Conservation (phyloP, 768 basidiomycete species). For the Amanita subjunquillea region DNA sequence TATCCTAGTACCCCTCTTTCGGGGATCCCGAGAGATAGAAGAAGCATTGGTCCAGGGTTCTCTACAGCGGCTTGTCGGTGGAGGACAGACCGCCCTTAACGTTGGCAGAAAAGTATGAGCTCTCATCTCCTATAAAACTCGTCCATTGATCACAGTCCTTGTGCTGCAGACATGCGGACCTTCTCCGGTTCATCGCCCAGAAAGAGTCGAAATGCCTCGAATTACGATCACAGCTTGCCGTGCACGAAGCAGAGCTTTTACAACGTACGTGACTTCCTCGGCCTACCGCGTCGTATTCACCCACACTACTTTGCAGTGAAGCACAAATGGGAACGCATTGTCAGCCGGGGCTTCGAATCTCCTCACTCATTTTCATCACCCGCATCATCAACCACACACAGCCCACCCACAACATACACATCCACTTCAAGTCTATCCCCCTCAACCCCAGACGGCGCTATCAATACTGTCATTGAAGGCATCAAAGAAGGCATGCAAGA, state of each 20-base stretch:
- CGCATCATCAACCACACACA: constrained; percentile 7
- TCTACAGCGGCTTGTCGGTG: constrained; percentile 2
- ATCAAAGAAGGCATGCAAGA: constrained; percentile 59
- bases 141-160: background rate
- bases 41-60: constrained; percentile 15
- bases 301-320: constrained; percentile 40
- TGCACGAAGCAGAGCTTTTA: constrained; percentile 63
- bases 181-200: constrained; percentile 78
- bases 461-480: constrained; percentile 40
- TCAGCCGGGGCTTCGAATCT: constrained; percentile 47
- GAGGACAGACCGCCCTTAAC: constrained; percentile 37
- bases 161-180: constrained; percentile 55
- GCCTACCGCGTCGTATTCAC: background rate
- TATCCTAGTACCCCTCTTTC: background rate
- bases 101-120: constrained; percentile 57
- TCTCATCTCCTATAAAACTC: background rate
- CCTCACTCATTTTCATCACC: constrained; percentile 8
- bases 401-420: constrained; percentile 6
- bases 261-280: constrained; percentile 32
- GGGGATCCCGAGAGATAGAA: constrained; percentile 12
- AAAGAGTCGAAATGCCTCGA: constrained; percentile 82
- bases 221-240: constrained; percentile 59
- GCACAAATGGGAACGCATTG: constrained; percentile 76
- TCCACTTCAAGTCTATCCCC: constrained; percentile 8
- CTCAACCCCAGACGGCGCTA: constrained; percentile 18